These are phyloP conservation scores for Iberis amara DNA, from an alignment of 441 rosid species.

Conservation along the genomic window DNA sequence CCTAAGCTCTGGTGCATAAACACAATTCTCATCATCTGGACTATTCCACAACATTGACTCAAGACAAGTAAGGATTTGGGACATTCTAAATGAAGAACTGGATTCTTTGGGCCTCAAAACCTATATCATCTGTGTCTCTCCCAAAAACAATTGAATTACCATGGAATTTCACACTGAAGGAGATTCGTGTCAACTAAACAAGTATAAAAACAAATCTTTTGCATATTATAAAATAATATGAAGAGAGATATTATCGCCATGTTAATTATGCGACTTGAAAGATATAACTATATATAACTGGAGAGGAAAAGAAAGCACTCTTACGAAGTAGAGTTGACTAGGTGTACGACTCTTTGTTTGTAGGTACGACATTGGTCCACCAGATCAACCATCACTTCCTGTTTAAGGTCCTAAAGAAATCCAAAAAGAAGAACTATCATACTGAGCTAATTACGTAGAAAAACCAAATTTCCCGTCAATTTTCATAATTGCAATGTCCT, in stretches of 20 bases:
- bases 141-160: conserved; percentile 4
- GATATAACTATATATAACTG: conserved; percentile 18
- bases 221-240: not conserved
- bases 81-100: conserved; percentile 2
- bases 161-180: not conserved
- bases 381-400: conserved; percentile 93
- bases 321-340: conserved; percentile 96
- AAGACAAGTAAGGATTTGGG: not conserved
- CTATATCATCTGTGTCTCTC: conserved; percentile 1
- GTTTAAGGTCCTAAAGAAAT: conserved; percentile 72
- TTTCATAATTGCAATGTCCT: conserved; percentile 7
- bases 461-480: not conserved
- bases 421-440: not conserved
- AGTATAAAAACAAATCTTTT: conserved; percentile 13
- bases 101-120: conserved; percentile 6
- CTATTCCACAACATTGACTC: conserved; percentile 6
- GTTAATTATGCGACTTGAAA: not conserved
- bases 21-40: conserved; percentile 8
- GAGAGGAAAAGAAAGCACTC: conserved; percentile 32
- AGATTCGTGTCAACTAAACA: conserved; percentile 6
- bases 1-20: conserved; percentile 16
- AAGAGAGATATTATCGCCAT: not conserved
- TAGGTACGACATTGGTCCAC: conserved; percentile 95
- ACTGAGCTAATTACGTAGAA: conserved; percentile 8
- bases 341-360: conserved; percentile 96